Conservation (phyloP, 805 yeast genomes). For the Candida verbasci region DNA sequence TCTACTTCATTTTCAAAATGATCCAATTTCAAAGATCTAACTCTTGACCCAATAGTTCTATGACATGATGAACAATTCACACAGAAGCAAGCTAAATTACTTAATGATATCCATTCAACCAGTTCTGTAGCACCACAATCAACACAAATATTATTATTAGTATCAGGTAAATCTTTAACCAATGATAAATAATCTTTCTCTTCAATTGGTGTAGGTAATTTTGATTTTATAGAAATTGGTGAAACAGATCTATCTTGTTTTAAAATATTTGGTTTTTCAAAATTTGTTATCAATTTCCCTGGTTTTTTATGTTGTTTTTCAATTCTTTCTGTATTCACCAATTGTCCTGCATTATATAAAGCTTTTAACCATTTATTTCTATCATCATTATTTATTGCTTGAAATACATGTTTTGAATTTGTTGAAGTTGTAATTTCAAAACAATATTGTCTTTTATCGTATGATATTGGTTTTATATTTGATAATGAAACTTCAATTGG, state of each 20-base stretch:
- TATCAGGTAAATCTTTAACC: conserved; percentile 38
- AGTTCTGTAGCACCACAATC: conserved; percentile 66
- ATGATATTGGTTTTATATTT: conserved; percentile 46
- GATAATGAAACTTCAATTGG: conserved; percentile 73
- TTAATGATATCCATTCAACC: conserved; percentile 88
- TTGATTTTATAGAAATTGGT: conserved; percentile 30
- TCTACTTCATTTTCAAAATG: conserved; percentile 57
- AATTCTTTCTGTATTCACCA: conserved; percentile 23
- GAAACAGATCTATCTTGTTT: conserved; percentile 16
- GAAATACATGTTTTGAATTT: conserved; percentile 65
- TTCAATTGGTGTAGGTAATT: conserved; percentile 11
- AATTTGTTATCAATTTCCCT: conserved; percentile 2
- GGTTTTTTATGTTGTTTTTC: conserved; percentile 7
- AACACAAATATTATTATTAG: conserved; percentile 64
- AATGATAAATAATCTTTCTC: conserved; percentile 28
- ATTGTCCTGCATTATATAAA: conserved; percentile 54
- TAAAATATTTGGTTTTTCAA: conserved; percentile 13
- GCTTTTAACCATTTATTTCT: conserved; percentile 64
- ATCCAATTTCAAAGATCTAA: conserved; percentile 76
- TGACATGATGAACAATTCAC: conserved; percentile 87
- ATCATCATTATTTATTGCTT: conserved; percentile 67
- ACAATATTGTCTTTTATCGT: conserved; percentile 52
- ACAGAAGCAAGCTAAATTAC: conserved; percentile 67
- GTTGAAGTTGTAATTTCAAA: conserved; percentile 72
- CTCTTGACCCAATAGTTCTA: conserved; percentile 64